Percentiles rank a stretch among this genome's conserved stretches.
These are phyloP conservation scores for Noccaea bulbosa DNA, from an alignment of 345 rosid species.

Conservation along the genomic window DNA sequence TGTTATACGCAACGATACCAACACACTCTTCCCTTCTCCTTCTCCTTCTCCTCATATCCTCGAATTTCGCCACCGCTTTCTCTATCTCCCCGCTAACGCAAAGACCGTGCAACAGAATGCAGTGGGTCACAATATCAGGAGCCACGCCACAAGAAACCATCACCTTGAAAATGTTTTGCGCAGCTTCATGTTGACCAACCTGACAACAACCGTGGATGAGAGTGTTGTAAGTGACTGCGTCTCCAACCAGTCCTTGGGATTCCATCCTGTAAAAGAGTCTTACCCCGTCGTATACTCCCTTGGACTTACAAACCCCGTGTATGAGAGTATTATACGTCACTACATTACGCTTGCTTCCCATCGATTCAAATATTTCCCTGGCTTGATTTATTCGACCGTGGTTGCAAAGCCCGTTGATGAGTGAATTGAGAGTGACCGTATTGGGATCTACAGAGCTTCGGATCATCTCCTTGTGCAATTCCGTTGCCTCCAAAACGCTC, in stretches of 20 bases:
- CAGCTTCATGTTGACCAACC: slow-evolving; percentile 34
- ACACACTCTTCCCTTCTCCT: background rate
- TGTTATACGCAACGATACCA: slow-evolving; percentile 28
- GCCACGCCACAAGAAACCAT: slow-evolving; percentile 36
- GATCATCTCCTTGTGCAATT: slow-evolving; percentile 27
- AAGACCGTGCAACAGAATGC: slow-evolving; percentile 39
- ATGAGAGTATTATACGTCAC: slow-evolving; percentile 43
- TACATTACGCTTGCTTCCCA: slow-evolving; percentile 28
- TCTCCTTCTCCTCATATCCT: slow-evolving; percentile 37
- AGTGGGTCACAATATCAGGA: slow-evolving; percentile 41
- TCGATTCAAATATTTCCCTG: background rate
- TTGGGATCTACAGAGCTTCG: slow-evolving; percentile 8
- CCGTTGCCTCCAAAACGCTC: background rate
- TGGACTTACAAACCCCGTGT: slow-evolving; percentile 37
- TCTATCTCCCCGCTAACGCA: slow-evolving; percentile 36
- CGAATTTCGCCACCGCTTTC: slow-evolving; percentile 35
- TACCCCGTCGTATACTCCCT: slow-evolving; percentile 37
- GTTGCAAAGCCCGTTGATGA: slow-evolving; percentile 21
- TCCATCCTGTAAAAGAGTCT: slow-evolving; percentile 37
- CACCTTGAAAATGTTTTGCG: slow-evolving; percentile 25
- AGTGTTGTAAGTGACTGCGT: slow-evolving; percentile 33
- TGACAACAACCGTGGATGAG: slow-evolving; percentile 41
- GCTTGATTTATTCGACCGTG: slow-evolving; percentile 27
- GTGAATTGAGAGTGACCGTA: slow-evolving; percentile 7
- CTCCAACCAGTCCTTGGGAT: slow-evolving; percentile 17